A percentile compares a stretch with the other conserved stretches of the same genome.
phyloP scores from a whole-genome alignment of 2,329 filamentous ascomycete species.

The Hirsutella rhossiliensis region DNA sequence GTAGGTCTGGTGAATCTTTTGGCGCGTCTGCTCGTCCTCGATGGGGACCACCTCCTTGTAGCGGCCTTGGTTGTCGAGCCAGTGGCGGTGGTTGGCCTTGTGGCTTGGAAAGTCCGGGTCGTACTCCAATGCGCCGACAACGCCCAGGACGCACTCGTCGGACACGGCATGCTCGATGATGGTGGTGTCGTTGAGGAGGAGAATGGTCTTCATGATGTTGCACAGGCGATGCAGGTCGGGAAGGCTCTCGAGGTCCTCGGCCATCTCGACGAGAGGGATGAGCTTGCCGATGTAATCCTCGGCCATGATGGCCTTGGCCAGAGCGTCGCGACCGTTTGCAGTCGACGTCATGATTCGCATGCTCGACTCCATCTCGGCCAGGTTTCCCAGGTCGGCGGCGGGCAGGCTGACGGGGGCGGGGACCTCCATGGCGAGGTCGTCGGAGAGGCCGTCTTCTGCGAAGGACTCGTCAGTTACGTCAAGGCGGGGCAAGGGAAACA shows the following conservation, averaged over 20 bases:
- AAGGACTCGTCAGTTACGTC: constrained; percentile 12
- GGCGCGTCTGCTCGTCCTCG: constrained; percentile 65
- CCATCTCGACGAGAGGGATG: constrained; percentile 73
- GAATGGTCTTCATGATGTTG: constrained; percentile 95
- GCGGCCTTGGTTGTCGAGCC: constrained; percentile 74
- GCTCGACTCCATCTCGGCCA: constrained; percentile 71
- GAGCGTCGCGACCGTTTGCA: constrained; percentile 65
- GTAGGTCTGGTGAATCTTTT: constrained; percentile 94
- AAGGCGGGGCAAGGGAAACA: not conserved
- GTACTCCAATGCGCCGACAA: constrained; percentile 93
- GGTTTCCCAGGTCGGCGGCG: constrained; percentile 65
- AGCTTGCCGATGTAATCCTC: constrained; percentile 84
- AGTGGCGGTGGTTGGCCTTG: constrained; percentile 94
- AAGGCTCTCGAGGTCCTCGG: constrained; percentile 83
- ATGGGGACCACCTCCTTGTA: constrained; percentile 97
- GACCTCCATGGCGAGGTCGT: constrained; percentile 70
- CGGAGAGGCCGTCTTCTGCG: constrained; percentile 73
- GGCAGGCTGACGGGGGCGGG: constrained; percentile 62
- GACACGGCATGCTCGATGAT: constrained; percentile 93
- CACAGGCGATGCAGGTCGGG: constrained; percentile 81
- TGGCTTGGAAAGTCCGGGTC: constrained; percentile 96
- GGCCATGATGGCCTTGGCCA: constrained; percentile 75
- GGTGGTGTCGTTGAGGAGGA: constrained; percentile 84
- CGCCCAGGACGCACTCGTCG: constrained; percentile 78
- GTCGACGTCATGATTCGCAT: constrained; percentile 71